Conservation (phyloP, 306 rosid genomes). For the Amphicarpaea edgeworthii region DNA sequence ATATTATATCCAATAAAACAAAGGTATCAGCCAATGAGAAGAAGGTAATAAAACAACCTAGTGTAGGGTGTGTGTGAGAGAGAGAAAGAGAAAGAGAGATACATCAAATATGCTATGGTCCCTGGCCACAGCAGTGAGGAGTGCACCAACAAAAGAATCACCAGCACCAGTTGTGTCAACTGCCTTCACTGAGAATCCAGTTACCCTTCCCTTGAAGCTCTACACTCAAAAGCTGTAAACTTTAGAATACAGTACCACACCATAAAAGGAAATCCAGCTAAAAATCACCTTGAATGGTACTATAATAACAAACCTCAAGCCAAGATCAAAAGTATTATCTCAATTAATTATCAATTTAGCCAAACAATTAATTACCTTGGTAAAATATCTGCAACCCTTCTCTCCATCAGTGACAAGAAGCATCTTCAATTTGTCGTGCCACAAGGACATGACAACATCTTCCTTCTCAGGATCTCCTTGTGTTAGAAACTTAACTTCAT, state of each 20-base stretch:
- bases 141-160: constrained; percentile 72
- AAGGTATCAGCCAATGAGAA: constrained; percentile 5
- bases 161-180: constrained; percentile 85
- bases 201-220: constrained; percentile 66
- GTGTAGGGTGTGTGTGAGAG: background rate
- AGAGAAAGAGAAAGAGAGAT: constrained; percentile 15
- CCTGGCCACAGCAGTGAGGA: constrained; percentile 56
- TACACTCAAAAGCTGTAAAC: constrained; percentile 24
- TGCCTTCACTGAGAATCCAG: constrained; percentile 60
- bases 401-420: constrained; percentile 74
- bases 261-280: background rate
- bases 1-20: background rate
- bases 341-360: background rate
- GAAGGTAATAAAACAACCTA: constrained; percentile 11
- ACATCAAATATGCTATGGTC: constrained; percentile 58
- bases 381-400: constrained; percentile 74
- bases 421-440: constrained; percentile 69
- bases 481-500: constrained; percentile 70
- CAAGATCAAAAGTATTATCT: background rate
- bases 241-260: background rate
- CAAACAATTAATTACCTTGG: constrained; percentile 49
- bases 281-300: background rate
- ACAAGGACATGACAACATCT: constrained; percentile 58
- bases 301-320: background rate
- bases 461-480: constrained; percentile 62